Evolutionary conservation across 2,329 filamentous ascomycete species (phyloP).

Genomic region (Aspergillus quadricinctus): DNA sequence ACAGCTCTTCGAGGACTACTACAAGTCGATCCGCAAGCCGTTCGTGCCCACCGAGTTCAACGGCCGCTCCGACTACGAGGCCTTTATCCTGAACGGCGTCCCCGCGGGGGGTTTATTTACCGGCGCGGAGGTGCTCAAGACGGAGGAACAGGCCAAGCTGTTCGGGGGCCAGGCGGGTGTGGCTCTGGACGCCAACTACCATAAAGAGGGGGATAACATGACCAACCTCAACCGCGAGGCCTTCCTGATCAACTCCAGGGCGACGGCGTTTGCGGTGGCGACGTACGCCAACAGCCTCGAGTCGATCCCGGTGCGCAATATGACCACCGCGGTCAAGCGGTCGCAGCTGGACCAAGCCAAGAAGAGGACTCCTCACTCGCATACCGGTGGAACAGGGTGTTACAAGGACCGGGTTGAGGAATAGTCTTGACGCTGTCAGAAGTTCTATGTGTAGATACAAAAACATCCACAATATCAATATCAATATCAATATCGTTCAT

Average conservation of each 20-base stretch:
- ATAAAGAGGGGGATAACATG: constrained; percentile 49
- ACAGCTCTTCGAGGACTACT: constrained; percentile 65
- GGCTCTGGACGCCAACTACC: constrained; percentile 56
- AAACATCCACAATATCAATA: neutral
- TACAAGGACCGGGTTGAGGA: constrained; percentile 17
- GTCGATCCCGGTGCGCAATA: constrained; percentile 15
- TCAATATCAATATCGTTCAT: neutral
- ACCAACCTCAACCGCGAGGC: constrained; percentile 47
- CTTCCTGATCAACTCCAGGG: constrained; percentile 23
- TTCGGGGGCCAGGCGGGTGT: constrained; percentile 67
- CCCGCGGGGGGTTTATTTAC: constrained; percentile 73
- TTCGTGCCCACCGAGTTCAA: constrained; percentile 71
- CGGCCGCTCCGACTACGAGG: constrained; percentile 74
- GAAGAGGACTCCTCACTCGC: constrained; percentile 9
- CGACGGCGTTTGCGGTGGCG: constrained; percentile 24
- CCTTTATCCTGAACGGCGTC: constrained; percentile 69
- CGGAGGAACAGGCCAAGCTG: constrained; percentile 56
- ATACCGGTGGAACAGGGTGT: constrained; percentile 18
- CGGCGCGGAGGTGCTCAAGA: constrained; percentile 74
- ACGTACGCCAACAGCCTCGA: constrained; percentile 22
- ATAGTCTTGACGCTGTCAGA: neutral
- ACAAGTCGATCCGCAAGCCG: constrained; percentile 56
- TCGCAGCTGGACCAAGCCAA: neutral
- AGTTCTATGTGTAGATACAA: neutral
- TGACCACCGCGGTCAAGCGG: constrained; percentile 1